phyloP scores from a whole-genome alignment of 345 rosid species.

The Hypericum androsaemum region DNA sequence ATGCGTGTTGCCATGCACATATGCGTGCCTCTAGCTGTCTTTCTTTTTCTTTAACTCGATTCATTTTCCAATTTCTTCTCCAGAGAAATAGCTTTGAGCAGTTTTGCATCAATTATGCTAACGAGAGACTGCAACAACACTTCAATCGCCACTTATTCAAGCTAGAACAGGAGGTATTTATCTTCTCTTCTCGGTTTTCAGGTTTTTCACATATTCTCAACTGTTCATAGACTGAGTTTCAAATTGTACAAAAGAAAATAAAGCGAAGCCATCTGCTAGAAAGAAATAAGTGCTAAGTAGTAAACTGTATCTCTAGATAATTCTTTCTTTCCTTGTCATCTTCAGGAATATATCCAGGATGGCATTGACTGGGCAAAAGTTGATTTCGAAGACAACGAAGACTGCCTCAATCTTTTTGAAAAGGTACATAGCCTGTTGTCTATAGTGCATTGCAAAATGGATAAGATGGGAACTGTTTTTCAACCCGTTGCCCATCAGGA shows the following conservation, averaged over 20 bases:
- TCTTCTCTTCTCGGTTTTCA: conserved; percentile 5
- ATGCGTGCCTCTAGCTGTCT: conserved; percentile 9
- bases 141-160: conserved; percentile 96
- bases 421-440: conserved; percentile 41
- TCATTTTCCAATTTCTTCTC: conserved; percentile 10
- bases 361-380: conserved; percentile 98
- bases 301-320: too few species aligned
- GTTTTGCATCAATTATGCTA: conserved; percentile 96
- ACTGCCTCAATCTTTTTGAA: conserved; percentile 95
- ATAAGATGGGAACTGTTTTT: background rate
- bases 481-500: too few species aligned
- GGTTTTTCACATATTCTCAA: background rate
- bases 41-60: background rate
- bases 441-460: background rate
- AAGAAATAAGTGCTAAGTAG: too few species aligned
- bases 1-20: too few species aligned
- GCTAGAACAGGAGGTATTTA: conserved; percentile 89
- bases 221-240: background rate
- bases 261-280: too few species aligned
- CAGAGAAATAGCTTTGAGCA: conserved; percentile 99
- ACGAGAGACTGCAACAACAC: conserved; percentile 98
- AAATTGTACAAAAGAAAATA: too few species aligned
- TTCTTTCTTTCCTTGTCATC: conserved; percentile 7
- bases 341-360: conserved; percentile 92
- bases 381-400: conserved; percentile 97